These are phyloP conservation scores for Lipomyces yamadae DNA, from an alignment of 805 yeast genomes.

Conservation along the genomic window DNA sequence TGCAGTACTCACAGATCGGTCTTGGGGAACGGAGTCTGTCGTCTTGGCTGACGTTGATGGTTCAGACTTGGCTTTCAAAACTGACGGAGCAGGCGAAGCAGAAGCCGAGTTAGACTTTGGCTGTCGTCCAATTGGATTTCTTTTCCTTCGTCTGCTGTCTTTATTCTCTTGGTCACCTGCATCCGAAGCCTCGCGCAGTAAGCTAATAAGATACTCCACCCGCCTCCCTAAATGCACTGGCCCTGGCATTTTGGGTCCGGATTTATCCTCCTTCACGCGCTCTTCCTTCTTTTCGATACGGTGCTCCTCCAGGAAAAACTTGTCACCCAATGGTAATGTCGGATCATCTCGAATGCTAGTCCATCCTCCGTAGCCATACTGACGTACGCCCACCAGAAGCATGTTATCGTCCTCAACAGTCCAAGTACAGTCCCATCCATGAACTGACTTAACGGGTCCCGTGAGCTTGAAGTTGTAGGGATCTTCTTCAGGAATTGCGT, in stretches of 20 bases:
- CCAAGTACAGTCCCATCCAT: slow-evolving; percentile 94
- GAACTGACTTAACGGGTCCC: slow-evolving; percentile 73
- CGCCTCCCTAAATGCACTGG: slow-evolving; percentile 91
- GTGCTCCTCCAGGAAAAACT: slow-evolving; percentile 68
- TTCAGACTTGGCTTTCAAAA: slow-evolving; percentile 10
- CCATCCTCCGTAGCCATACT: slow-evolving; percentile 98
- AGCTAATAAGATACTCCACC: slow-evolving; percentile 79
- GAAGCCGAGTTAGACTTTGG: slow-evolving; percentile 28
- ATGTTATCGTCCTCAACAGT: slow-evolving; percentile 78
- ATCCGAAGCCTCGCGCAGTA: slow-evolving; percentile 63
- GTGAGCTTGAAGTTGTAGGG: slow-evolving; percentile 62
- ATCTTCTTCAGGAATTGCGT: slow-evolving; percentile 57
- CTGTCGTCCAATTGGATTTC: slow-evolving; percentile 13
- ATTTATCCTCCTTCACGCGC: slow-evolving; percentile 44
- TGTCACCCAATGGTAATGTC: slow-evolving; percentile 79
- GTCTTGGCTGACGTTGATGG: not conserved
- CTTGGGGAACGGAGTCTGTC: not conserved
- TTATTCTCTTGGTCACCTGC: slow-evolving; percentile 38
- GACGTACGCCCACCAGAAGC: slow-evolving; percentile 82
- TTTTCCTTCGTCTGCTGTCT: slow-evolving; percentile 37
- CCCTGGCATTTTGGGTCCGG: slow-evolving; percentile 77
- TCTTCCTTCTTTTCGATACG: slow-evolving; percentile 47
- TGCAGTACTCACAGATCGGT: slow-evolving; percentile 8
- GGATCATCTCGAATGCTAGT: slow-evolving; percentile 94
- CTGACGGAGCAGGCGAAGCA: slow-evolving; percentile 29